These are phyloP conservation scores for Astragalus membranaceus DNA, from an alignment of 306 rosid species.

Conservation along the genomic window DNA sequence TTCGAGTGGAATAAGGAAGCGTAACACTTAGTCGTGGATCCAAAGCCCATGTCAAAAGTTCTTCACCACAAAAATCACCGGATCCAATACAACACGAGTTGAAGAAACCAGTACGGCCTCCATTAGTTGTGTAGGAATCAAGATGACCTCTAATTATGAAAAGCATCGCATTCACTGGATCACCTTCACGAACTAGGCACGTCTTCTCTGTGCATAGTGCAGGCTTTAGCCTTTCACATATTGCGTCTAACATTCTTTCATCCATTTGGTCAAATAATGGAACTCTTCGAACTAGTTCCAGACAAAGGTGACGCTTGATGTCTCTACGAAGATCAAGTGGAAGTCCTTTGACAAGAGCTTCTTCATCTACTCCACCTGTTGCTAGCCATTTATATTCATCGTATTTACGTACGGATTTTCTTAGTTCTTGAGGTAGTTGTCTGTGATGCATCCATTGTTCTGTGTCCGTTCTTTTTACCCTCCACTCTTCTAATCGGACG, in stretches of 20 bases:
- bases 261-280: slow-evolving; percentile 85
- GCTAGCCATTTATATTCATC: slow-evolving; percentile 82
- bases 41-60: slow-evolving; percentile 76
- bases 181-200: slow-evolving; percentile 64
- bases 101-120: slow-evolving; percentile 85
- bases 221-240: slow-evolving; percentile 78
- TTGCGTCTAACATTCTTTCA: slow-evolving; percentile 74
- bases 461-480: slow-evolving; percentile 68
- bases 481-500: slow-evolving; percentile 77
- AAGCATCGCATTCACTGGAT: slow-evolving; percentile 76
- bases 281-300: slow-evolving; percentile 71
- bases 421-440: slow-evolving; percentile 63
- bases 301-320: slow-evolving; percentile 83
- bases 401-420: slow-evolving; percentile 53
- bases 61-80: slow-evolving; percentile 83
- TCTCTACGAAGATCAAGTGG: slow-evolving; percentile 74
- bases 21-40: slow-evolving; percentile 52
- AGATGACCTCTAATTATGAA: slow-evolving; percentile 77
- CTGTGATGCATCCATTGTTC: slow-evolving; percentile 90
- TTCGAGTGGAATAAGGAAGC: slow-evolving; percentile 66
- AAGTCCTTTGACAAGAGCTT: slow-evolving; percentile 50
- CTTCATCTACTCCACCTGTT: slow-evolving; percentile 81
- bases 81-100: slow-evolving; percentile 67
- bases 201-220: slow-evolving; percentile 65
- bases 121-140: slow-evolving; percentile 75